Evolutionary conservation across 441 rosid genomes (phyloP).

Genomic region (Gossypium aridum): DNA sequence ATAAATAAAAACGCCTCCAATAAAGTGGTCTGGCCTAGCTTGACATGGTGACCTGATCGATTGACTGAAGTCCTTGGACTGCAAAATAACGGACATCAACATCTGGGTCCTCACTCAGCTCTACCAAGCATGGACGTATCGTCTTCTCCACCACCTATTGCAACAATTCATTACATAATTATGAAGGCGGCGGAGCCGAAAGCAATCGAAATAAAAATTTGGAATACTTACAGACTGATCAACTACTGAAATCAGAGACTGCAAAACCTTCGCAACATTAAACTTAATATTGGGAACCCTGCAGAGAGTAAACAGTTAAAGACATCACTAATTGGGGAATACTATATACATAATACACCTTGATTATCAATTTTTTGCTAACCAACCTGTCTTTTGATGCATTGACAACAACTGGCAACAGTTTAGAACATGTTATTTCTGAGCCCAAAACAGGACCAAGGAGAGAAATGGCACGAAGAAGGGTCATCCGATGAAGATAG

Average conservation of each 20-base stretch:
- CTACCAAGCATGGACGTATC: slow-evolving; percentile 72
- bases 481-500: slow-evolving; percentile 80
- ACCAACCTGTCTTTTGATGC: slow-evolving; percentile 84
- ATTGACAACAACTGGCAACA: slow-evolving; percentile 60
- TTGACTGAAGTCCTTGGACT: slow-evolving; percentile 71
- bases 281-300: slow-evolving; percentile 95
- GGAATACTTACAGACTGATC: slow-evolving; percentile 67
- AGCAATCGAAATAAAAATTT: neutral
- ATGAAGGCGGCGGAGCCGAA: neutral
- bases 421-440: slow-evolving; percentile 74
- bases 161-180: neutral
- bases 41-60: slow-evolving; percentile 74
- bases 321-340: neutral
- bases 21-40: slow-evolving; percentile 24
- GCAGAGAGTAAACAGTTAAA: slow-evolving; percentile 18
- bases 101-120: slow-evolving; percentile 89
- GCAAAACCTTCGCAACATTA: slow-evolving; percentile 85
- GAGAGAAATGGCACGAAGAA: slow-evolving; percentile 67
- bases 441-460: slow-evolving; percentile 88
- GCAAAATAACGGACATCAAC: slow-evolving; percentile 87
- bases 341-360: neutral
- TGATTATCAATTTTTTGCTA: neutral
- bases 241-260: slow-evolving; percentile 73
- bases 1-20: neutral
- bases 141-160: slow-evolving; percentile 70